Percentiles rank a stretch among this genome's conserved stretches.
Conservation (phyloP, 805 yeast genomes). For the Danielia oregonensis region DNA sequence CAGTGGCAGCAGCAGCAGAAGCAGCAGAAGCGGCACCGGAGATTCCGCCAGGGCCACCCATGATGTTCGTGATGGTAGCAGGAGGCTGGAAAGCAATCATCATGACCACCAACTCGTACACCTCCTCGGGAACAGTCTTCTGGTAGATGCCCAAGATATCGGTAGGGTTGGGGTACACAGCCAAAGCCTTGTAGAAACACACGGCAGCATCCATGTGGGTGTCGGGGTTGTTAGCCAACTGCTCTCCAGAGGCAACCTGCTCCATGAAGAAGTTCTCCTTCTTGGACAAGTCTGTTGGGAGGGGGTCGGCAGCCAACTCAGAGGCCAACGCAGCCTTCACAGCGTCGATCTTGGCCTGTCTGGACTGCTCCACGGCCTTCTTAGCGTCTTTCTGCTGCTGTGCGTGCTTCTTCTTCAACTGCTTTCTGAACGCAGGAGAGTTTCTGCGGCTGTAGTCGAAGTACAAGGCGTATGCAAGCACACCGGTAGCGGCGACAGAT, state of each 20-base stretch:
- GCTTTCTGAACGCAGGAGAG: constrained; percentile 75
- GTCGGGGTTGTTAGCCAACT: constrained; percentile 61
- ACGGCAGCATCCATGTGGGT: constrained; percentile 81
- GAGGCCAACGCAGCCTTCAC: constrained; percentile 59
- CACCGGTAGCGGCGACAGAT: constrained; percentile 49
- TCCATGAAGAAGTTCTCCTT: constrained; percentile 78
- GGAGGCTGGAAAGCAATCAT: constrained; percentile 93
- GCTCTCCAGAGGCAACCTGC: constrained; percentile 84
- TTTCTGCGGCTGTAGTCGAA: constrained; percentile 91
- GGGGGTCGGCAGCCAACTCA: constrained; percentile 68
- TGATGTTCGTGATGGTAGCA: constrained; percentile 63
- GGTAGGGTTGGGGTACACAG: constrained; percentile 92
- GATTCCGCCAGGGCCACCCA: constrained; percentile 35
- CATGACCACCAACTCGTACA: constrained; percentile 79
- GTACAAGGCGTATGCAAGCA: constrained; percentile 74
- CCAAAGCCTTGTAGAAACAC: constrained; percentile 87
- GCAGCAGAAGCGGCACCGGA: constrained; percentile 24
- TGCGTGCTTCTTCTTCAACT: constrained; percentile 60
- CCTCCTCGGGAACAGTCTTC: constrained; percentile 76
- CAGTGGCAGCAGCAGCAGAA: constrained; percentile 19
- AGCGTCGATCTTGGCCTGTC: constrained; percentile 55
- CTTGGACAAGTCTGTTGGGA: constrained; percentile 64
- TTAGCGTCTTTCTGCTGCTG: constrained; percentile 57
- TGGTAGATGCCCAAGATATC: constrained; percentile 88
- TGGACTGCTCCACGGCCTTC: constrained; percentile 51